Percentiles rank a stretch among this genome's conserved stretches.
These are phyloP conservation scores for Fusarium anguioides DNA, from an alignment of 2,329 filamentous ascomycete species.

Conservation along the genomic window DNA sequence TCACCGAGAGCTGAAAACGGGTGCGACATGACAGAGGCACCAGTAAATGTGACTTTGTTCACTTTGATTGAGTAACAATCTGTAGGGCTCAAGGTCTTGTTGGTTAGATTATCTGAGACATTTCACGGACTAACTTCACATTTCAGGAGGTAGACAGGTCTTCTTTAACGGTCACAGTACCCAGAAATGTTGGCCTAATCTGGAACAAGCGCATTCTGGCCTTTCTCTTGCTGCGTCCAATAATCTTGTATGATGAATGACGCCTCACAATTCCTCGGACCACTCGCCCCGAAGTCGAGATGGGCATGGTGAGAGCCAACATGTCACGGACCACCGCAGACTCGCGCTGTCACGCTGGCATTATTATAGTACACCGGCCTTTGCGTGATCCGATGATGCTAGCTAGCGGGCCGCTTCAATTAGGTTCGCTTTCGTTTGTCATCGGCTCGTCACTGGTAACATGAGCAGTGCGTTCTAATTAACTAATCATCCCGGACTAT, in stretches of 20 bases:
- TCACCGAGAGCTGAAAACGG: conserved; percentile 12
- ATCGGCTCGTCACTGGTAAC: conserved; percentile 34
- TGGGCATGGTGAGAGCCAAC: conserved; percentile 16
- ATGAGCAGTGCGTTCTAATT: neutral
- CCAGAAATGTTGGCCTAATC: neutral
- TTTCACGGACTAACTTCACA: conserved; percentile 5
- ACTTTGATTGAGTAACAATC: neutral
- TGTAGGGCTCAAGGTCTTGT: conserved; percentile 32
- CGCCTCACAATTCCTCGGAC: conserved; percentile 22
- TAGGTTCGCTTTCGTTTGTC: conserved; percentile 15
- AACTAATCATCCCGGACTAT: conserved; percentile 23
- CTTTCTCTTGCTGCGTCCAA: conserved; percentile 10
- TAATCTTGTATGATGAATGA: conserved; percentile 15
- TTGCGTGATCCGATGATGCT: conserved; percentile 38
- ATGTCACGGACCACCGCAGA: conserved; percentile 35
- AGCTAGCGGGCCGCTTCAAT: conserved; percentile 37
- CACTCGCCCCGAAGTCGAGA: conserved; percentile 28
- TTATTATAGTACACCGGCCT: conserved; percentile 20
- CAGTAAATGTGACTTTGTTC: conserved; percentile 10
- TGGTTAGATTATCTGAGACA: conserved; percentile 38
- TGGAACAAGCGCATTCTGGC: conserved; percentile 17
- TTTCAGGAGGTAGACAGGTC: conserved; percentile 8
- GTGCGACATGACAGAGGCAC: conserved; percentile 23
- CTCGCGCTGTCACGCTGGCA: conserved; percentile 32
- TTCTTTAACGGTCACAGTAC: conserved; percentile 11